Evolutionary conservation across 2,329 filamentous ascomycete species (phyloP).

Genomic region (Paracamarosporium sp.): DNA sequence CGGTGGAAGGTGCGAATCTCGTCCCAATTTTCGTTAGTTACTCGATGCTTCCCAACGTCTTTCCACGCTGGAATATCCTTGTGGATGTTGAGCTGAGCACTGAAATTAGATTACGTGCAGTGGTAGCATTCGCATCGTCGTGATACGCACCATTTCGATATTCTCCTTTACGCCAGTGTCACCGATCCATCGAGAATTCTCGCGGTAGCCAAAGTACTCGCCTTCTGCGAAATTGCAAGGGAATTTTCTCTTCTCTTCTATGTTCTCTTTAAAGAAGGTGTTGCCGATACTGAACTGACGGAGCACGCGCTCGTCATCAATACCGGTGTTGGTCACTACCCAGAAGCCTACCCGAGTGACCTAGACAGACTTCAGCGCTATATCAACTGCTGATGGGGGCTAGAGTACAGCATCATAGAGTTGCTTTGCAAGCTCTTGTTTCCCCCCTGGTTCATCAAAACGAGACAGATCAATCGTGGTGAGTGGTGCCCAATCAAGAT

Average conservation of each 20-base stretch:
- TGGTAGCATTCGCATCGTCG: neutral
- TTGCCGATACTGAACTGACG: constrained; percentile 10
- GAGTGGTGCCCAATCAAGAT: constrained; percentile 30
- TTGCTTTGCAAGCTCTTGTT: constrained; percentile 18
- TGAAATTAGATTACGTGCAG: neutral
- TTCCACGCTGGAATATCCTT: constrained; percentile 36
- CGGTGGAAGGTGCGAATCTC: constrained; percentile 34
- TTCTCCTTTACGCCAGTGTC: constrained; percentile 48
- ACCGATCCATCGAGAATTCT: constrained; percentile 40
- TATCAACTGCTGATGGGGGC: neutral
- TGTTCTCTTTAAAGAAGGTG: constrained; percentile 5
- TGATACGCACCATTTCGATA: constrained; percentile 37
- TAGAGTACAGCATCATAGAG: constrained; percentile 18
- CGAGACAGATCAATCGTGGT: constrained; percentile 21
- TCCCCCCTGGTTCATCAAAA: constrained; percentile 22
- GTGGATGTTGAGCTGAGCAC: constrained; percentile 37
- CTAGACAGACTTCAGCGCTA: neutral
- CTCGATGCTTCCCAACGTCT: constrained; percentile 34
- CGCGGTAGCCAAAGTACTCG: constrained; percentile 13
- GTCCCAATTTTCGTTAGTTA: constrained; percentile 29
- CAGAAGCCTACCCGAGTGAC: constrained; percentile 15
- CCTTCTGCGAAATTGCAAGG: constrained; percentile 11
- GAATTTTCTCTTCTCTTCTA: constrained; percentile 11
- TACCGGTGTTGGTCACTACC: constrained; percentile 15
- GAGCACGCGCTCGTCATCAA: constrained; percentile 18